These are phyloP conservation scores for Euphorbia lathyris DNA, from an alignment of 345 rosid genomes.

Conservation along the genomic window DNA sequence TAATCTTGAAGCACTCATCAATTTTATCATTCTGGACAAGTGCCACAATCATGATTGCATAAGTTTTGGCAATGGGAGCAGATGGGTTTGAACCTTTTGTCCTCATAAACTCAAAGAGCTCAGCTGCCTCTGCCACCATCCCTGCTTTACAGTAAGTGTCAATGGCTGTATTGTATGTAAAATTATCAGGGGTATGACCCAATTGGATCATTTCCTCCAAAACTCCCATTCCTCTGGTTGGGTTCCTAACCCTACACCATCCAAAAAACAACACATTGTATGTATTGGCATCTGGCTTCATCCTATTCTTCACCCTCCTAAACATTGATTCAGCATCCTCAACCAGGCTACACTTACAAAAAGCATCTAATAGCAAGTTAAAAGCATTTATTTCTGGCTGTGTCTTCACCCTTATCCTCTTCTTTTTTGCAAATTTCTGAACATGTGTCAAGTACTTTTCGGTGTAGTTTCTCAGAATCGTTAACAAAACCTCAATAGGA, in stretches of 20 bases:
- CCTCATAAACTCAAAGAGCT: conserved; percentile 80
- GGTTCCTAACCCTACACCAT: conserved; percentile 85
- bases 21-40: conserved; percentile 53
- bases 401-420: conserved; percentile 79
- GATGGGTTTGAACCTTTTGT: conserved; percentile 72
- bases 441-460: conserved; percentile 75
- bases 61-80: conserved; percentile 85
- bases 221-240: conserved; percentile 57
- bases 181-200: conserved; percentile 75
- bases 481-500: conserved; percentile 54
- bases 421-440: conserved; percentile 84
- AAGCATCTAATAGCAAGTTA: conserved; percentile 74
- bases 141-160: conserved; percentile 80
- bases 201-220: conserved; percentile 81
- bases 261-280: conserved; percentile 83
- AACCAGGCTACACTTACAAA: conserved; percentile 79
- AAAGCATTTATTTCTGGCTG: conserved; percentile 86
- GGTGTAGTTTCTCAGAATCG: conserved; percentile 60
- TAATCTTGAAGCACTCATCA: conserved; percentile 61
- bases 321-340: conserved; percentile 63
- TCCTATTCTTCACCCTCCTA: conserved; percentile 47
- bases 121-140: conserved; percentile 71
- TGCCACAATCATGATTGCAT: conserved; percentile 67
- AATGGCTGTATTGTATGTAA: conserved; percentile 80
- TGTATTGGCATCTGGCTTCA: conserved; percentile 65